Percentiles rank a stretch among this genome's conserved stretches.
Conservation (phyloP, 345 rosid species). For the Limnanthes douglasii region DNA sequence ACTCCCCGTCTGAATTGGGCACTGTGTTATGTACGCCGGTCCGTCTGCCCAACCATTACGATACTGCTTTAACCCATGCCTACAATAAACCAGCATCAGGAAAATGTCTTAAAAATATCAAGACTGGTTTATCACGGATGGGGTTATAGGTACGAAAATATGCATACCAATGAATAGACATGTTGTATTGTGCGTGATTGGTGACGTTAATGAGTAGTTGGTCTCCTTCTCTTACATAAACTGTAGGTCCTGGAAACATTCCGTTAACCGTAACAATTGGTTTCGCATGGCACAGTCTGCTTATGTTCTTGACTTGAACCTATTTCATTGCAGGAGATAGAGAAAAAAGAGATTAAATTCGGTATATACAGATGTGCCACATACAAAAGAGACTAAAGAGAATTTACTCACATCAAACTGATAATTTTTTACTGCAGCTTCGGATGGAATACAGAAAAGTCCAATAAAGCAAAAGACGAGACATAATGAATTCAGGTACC, state of each 20-base stretch:
- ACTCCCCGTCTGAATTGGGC: slow-evolving; percentile 46
- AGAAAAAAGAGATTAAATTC: too few species aligned
- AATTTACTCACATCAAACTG: slow-evolving; percentile 23
- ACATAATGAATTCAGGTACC: slow-evolving; percentile 1
- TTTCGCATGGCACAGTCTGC: slow-evolving; percentile 44
- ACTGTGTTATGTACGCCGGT: slow-evolving; percentile 60
- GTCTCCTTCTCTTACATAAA: slow-evolving; percentile 38
- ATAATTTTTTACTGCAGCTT: slow-evolving; percentile 24
- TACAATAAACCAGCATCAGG: slow-evolving; percentile 1
- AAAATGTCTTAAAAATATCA: not conserved
- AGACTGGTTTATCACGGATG: not conserved
- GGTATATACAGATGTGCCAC: not conserved
- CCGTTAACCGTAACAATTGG: slow-evolving; percentile 44
- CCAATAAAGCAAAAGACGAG: slow-evolving; percentile 15
- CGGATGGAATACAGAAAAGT: slow-evolving; percentile 12
- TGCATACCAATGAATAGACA: slow-evolving; percentile 47
- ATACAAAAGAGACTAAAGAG: not conserved
- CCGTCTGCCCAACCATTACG: slow-evolving; percentile 76
- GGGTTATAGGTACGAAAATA: not conserved
- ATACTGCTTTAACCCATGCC: slow-evolving; percentile 57
- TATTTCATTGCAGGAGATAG: too few species aligned
- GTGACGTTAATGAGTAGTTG: slow-evolving; percentile 36
- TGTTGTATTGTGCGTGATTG: slow-evolving; percentile 45
- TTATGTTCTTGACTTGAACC: slow-evolving; percentile 36
- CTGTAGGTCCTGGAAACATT: slow-evolving; percentile 42